Evolutionary conservation across 2,329 filamentous ascomycete species (phyloP).

Genomic region (Penicillium sp.): DNA sequence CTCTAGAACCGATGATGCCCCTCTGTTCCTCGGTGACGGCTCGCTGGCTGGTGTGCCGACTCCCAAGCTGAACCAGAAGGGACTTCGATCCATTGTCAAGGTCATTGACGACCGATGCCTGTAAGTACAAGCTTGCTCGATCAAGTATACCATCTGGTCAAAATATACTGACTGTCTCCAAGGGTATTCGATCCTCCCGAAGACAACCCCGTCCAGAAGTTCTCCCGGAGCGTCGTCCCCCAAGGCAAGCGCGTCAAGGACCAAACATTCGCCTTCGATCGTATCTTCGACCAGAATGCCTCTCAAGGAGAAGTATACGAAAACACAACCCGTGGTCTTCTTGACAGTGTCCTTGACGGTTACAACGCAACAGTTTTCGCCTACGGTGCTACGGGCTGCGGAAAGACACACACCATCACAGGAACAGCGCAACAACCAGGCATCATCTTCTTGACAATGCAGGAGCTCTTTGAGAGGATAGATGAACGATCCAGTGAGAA

Average conservation of each 20-base stretch:
- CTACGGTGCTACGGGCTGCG: conserved; percentile 95
- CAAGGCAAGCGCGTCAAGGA: conserved; percentile 93
- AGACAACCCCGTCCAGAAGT: conserved; percentile 87
- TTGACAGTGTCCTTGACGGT: conserved; percentile 93
- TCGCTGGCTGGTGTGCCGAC: conserved; percentile 85
- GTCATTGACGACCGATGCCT: conserved; percentile 94
- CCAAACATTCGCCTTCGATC: conserved; percentile 95
- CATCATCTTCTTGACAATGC: conserved; percentile 99
- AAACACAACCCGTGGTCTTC: conserved; percentile 81
- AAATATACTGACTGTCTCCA: conserved; percentile 45
- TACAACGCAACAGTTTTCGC: conserved; percentile 99
- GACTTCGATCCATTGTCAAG: conserved; percentile 89
- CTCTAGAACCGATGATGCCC: conserved; percentile 74
- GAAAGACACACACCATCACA: conserved; percentile 97
- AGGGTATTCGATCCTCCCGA: conserved; percentile 98
- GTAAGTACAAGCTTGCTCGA: conserved; percentile 59
- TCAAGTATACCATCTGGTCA: conserved; percentile 4
- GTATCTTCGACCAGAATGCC: conserved; percentile 94
- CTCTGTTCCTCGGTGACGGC: conserved; percentile 93
- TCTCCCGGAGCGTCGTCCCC: conserved; percentile 78
- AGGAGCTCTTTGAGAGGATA: conserved; percentile 96
- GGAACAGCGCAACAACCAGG: conserved; percentile 90
- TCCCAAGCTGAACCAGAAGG: conserved; percentile 82
- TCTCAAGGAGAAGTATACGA: conserved; percentile 94
- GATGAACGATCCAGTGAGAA: conserved; percentile 84